Evolutionary conservation across 2,329 filamentous ascomycete genomes (phyloP), one percentile per base, ranked within the genome.

Genomic region (Gliomastix tumulicola): DNA sequence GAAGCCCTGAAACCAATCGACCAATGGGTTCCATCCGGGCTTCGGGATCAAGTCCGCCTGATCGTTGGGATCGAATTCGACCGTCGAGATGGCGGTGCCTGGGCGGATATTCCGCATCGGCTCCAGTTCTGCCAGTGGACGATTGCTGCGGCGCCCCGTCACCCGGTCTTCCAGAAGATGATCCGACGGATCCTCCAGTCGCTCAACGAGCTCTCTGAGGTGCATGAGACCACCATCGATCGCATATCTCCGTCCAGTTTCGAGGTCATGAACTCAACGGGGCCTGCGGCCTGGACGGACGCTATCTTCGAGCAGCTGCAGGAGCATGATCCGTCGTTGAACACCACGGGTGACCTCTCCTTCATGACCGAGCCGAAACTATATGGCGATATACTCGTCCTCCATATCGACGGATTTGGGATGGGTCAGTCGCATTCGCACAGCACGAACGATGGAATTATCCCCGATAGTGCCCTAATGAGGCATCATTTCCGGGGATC

Each of bases 1-100:
- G 68, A 74, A 46, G 68, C 71, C 11, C 52, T 78, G 13, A 63
- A 63, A 21, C 66, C 74, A 0, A 55, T 77, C 35, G 56, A 69
- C 19, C 13, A 38, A 5, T 54, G 50, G 50, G 34, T 53, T 4
- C 49, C 51, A 6, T 21, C 35, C 8, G 16, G 39, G 5, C 13
- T 47, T 18, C 47, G 47, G 5, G 40, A 44, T 38, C 21, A 39
- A 13, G 46, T 46, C 10, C 40, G 45, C 4, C 41, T 53, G 9
- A 35, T 59, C 13, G 41, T 56, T 3, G 54, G 53, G 6, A 44
- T 54, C 33, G 54, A 58, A 42, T 57, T 46, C 32, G 55, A 58
- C 39, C 42, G 46, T 23, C 46, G 41, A 3, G 43, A 54, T 35
- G 48, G 47, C n/a, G 21, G 12, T 2, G n/a, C 21, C 2, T 56